Percentiles rank a stretch among this genome's conserved stretches.
These are phyloP conservation scores for Saccharomycopsis sp. DNA, from an alignment of 805 yeast species.

Conservation along the genomic window DNA sequence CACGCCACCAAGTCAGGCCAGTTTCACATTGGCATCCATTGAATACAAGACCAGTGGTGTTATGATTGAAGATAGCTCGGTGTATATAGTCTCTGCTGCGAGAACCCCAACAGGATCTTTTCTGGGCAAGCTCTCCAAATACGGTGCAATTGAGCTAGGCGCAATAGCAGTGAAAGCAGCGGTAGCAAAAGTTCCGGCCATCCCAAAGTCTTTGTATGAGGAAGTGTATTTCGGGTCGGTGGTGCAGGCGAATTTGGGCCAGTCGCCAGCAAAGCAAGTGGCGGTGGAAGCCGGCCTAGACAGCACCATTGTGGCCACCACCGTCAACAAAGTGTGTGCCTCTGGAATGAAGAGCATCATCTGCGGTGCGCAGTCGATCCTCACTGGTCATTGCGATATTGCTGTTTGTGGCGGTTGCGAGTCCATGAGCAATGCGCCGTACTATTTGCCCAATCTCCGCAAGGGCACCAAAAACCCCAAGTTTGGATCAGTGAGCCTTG, in stretches of 20 bases:
- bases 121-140: conserved; percentile 72
- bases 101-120: conserved; percentile 99
- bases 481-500: conserved; percentile 69
- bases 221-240: conserved; percentile 92
- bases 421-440: conserved; percentile 93
- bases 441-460: conserved; percentile 58
- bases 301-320: conserved; percentile 71
- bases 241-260: conserved; percentile 87
- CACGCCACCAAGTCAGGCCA: no score
- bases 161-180: conserved; percentile 87
- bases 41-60: no score
- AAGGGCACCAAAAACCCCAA: conserved; percentile 33
- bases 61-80: no score
- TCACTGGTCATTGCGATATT: conserved; percentile 82
- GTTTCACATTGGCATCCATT: no score
- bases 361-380: conserved; percentile 79
- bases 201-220: conserved; percentile 68
- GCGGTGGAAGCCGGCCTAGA: conserved; percentile 88
- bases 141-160: conserved; percentile 78
- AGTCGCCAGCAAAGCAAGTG: conserved; percentile 97
- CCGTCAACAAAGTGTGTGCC: conserved; percentile 95
- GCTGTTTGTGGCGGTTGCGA: conserved; percentile 97
- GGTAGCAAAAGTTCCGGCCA: conserved; percentile 66
- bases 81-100: conserved; percentile 81
- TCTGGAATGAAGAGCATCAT: conserved; percentile 90